Conservation (phyloP, 306 rosid species). For the Luffa acutangula region DNA sequence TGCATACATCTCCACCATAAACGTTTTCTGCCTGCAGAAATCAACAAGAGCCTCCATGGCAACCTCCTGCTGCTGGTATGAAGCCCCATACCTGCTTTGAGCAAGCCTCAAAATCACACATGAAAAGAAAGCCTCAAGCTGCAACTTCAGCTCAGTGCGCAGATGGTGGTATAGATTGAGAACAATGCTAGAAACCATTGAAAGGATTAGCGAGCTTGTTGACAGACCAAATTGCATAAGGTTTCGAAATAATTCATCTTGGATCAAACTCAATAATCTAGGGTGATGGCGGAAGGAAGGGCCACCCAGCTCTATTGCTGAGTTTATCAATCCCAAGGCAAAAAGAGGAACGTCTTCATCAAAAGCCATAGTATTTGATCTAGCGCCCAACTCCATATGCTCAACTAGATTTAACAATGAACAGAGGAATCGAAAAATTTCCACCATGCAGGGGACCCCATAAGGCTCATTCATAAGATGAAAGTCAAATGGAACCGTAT, state of each 20-base stretch:
- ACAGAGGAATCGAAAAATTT: slow-evolving; percentile 82
- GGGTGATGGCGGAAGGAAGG: slow-evolving; percentile 69
- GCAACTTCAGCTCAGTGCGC: slow-evolving; percentile 70
- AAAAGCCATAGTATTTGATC: slow-evolving; percentile 69
- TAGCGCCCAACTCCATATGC: slow-evolving; percentile 56
- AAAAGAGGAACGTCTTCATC: slow-evolving; percentile 96
- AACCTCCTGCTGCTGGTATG: slow-evolving; percentile 90
- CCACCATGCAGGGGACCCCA: slow-evolving; percentile 99
- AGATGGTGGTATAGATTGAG: slow-evolving; percentile 82
- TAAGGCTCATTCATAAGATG: slow-evolving; percentile 86
- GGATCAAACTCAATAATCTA: slow-evolving; percentile 23
- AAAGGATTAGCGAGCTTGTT: slow-evolving; percentile 68
- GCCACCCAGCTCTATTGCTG: slow-evolving; percentile 90
- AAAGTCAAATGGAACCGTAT: slow-evolving; percentile 47
- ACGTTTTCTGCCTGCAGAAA: slow-evolving; percentile 86
- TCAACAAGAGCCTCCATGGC: slow-evolving; percentile 94
- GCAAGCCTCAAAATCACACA: slow-evolving; percentile 89
- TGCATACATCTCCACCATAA: slow-evolving; percentile 91
- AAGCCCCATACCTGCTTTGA: slow-evolving; percentile 76
- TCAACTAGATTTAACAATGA: slow-evolving; percentile 73
- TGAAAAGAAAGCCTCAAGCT: slow-evolving; percentile 89
- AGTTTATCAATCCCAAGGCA: slow-evolving; percentile 80
- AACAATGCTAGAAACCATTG: slow-evolving; percentile 77
- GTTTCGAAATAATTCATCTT: slow-evolving; percentile 40
- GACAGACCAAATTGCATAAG: slow-evolving; percentile 44